A percentile compares a stretch with the other conserved stretches of the same genome.
Evolutionary conservation across 495 filamentous ascomycete genomes (phyloP).

Genomic region (Clohesyomyces aquaticus): DNA sequence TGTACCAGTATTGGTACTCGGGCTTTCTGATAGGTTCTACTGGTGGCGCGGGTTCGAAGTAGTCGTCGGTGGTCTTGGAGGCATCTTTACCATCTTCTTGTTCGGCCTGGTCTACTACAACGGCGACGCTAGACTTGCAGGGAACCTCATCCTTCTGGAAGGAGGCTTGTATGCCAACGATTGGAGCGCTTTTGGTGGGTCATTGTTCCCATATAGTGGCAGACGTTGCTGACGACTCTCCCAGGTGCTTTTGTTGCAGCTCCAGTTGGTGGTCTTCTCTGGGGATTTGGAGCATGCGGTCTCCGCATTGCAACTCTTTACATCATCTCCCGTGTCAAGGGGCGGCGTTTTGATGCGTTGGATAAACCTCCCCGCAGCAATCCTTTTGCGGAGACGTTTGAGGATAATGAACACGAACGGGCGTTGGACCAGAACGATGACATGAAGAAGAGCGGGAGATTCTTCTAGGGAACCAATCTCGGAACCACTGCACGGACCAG

Average conservation of each 20-base stretch:
- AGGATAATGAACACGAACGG: slow-evolving; percentile 19
- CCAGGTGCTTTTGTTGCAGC: slow-evolving; percentile 74
- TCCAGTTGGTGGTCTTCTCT: slow-evolving; percentile 70
- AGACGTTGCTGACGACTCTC: background rate
- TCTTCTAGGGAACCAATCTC: no score
- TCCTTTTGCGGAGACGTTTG: slow-evolving; percentile 5
- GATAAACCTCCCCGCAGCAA: slow-evolving; percentile 54
- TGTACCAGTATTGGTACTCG: slow-evolving; percentile 70
- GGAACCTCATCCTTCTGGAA: slow-evolving; percentile 68
- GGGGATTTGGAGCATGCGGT: slow-evolving; percentile 63
- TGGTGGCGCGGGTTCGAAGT: slow-evolving; percentile 78
- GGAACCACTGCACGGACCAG: no score
- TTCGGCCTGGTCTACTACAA: slow-evolving; percentile 69
- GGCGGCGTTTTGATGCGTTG: slow-evolving; percentile 63
- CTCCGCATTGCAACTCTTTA: slow-evolving; percentile 59
- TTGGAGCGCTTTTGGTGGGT: slow-evolving; percentile 70
- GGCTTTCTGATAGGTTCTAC: slow-evolving; percentile 64
- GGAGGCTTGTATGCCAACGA: slow-evolving; percentile 69
- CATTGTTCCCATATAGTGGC: background rate
- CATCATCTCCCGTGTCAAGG: slow-evolving; percentile 54
- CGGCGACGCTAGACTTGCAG: slow-evolving; percentile 64
- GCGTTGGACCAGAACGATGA: slow-evolving; percentile 21
- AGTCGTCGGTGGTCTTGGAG: slow-evolving; percentile 70
- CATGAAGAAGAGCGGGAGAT: slow-evolving; percentile 32
- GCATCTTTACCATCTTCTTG: slow-evolving; percentile 73